Conservation (phyloP, 371 early-diverging fungal genomes). For the Haplosporangium sp. region DNA sequence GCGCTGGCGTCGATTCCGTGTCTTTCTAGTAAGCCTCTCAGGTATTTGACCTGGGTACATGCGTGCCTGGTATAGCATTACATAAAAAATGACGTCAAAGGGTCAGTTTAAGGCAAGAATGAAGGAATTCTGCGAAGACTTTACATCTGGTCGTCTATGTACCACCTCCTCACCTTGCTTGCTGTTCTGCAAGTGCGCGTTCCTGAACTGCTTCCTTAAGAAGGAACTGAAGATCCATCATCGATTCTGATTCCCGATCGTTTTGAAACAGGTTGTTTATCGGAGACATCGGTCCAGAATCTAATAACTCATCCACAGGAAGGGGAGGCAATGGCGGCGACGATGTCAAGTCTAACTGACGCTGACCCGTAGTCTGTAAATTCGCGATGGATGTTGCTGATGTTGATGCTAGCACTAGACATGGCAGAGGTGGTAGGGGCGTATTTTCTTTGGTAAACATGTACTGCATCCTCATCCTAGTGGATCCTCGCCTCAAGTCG, state of each 20-base stretch:
- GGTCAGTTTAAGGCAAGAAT: no score
- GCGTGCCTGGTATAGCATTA: no score
- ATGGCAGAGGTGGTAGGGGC: no score
- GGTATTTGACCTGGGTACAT: no score
- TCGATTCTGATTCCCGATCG: neutral
- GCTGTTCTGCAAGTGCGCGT: slow-evolving; percentile 8
- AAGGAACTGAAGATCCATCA: neutral
- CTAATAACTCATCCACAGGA: neutral
- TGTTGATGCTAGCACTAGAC: neutral
- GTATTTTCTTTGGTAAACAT: no score
- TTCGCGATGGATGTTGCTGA: neutral
- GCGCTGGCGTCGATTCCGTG: no score
- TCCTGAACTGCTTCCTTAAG: slow-evolving; percentile 9
- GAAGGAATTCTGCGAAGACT: no score
- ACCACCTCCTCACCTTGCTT: slow-evolving; percentile 11
- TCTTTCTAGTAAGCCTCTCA: no score
- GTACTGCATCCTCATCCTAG: no score
- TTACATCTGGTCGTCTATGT: no score
- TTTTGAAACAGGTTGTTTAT: neutral
- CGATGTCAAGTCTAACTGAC: neutral
- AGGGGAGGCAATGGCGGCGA: slow-evolving; percentile 6
- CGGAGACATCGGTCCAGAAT: neutral
- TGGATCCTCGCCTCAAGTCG: no score
- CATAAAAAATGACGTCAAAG: no score
- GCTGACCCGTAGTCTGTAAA: neutral